A percentile compares a stretch with the other conserved stretches of the same genome.
Evolutionary conservation across 805 yeast species (phyloP).

Genomic region (Sugiyamaella valdiviana): DNA sequence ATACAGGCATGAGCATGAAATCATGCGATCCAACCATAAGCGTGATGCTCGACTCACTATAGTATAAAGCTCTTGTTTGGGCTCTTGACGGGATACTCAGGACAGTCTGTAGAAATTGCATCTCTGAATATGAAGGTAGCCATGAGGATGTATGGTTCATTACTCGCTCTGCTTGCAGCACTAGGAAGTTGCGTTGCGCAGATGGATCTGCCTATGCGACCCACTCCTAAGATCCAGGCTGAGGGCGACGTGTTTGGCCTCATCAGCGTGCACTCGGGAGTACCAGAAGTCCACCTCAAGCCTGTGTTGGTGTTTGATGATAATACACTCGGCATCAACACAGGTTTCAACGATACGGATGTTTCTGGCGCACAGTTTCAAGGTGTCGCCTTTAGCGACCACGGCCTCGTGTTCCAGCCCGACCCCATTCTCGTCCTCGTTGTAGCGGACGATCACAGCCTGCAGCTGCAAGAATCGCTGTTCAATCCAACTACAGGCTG

Average conservation of each 20-base stretch:
- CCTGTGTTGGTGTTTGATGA: constrained; percentile 22
- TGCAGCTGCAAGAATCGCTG: constrained; percentile 21
- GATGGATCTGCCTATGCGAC: no score
- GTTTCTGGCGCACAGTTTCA: constrained; percentile 21
- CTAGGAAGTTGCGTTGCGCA: no score
- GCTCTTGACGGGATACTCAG: no score
- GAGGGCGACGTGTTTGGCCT: constrained; percentile 27
- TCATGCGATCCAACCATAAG: no score
- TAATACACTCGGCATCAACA: constrained; percentile 16
- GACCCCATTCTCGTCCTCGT: constrained; percentile 24
- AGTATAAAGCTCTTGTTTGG: no score
- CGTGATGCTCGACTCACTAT: no score
- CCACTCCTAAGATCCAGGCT: constrained; percentile 3
- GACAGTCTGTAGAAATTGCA: no score
- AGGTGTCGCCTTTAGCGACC: constrained; percentile 23
- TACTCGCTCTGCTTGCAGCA: no score
- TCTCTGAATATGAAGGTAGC: no score
- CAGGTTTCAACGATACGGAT: constrained; percentile 19
- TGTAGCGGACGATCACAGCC: constrained; percentile 18
- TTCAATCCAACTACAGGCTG: constrained; percentile 22
- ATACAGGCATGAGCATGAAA: no score
- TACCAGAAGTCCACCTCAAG: constrained; percentile 14
- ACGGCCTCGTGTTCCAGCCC: constrained; percentile 24
- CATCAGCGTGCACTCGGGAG: constrained; percentile 13
- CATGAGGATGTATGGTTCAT: no score